Conservation (phyloP, 2,329 filamentous ascomycete genomes). For the Sclerotinia nivalis region DNA sequence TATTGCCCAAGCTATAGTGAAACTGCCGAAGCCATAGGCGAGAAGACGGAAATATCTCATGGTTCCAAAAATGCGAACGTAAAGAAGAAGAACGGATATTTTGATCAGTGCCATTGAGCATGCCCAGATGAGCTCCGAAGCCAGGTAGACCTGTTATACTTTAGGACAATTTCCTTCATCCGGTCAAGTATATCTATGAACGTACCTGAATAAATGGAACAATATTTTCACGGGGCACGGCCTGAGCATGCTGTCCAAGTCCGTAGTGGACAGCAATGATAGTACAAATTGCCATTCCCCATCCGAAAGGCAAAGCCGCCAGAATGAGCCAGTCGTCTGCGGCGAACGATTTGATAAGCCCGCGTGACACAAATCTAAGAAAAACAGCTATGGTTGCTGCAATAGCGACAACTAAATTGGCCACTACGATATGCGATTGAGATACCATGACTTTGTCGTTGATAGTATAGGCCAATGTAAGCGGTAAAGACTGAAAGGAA, state of each 20-base stretch:
- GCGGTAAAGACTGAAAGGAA: no score
- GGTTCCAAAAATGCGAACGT: slow-evolving; percentile 2
- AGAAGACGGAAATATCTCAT: neutral
- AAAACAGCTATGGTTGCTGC: neutral
- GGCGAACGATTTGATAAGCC: neutral
- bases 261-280: slow-evolving; percentile 5
- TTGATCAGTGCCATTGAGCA: slow-evolving; percentile 7
- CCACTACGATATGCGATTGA: neutral
- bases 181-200: neutral
- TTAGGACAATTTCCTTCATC: neutral
- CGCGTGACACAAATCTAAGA: neutral
- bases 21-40: neutral
- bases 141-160: neutral
- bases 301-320: slow-evolving; percentile 3
- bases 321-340: slow-evolving; percentile 3
- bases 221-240: neutral
- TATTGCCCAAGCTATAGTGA: neutral
- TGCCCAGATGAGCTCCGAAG: neutral
- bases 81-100: slow-evolving; percentile 6
- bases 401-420: neutral
- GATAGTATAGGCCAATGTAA: neutral
- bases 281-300: slow-evolving; percentile 1
- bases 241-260: neutral
- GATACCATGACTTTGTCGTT: neutral
- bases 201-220: neutral